Evolutionary conservation across 129 eudicot genomes (phyloP).

Genomic region (Erigeron canadensis): DNA sequence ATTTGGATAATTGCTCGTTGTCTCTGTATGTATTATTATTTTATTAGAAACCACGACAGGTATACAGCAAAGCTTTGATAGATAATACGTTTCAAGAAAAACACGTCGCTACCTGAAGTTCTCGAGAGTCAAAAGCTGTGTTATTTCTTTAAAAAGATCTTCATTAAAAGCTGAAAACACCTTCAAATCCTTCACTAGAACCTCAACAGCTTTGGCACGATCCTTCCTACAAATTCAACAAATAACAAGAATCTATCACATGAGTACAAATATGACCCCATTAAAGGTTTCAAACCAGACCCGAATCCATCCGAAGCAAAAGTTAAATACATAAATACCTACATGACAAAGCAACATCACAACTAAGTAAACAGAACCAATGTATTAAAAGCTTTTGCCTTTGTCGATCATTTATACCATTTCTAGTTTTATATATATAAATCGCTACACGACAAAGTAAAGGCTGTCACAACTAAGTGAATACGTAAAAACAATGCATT

Average conservation of each 20-base stretch:
- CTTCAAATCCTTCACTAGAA: constrained; percentile 75
- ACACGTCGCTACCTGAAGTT: constrained; percentile 50
- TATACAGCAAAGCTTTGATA: not conserved
- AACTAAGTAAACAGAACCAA: not conserved
- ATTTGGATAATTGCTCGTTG: constrained; percentile 59
- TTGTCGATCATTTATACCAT: not conserved
- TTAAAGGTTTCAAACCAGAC: not conserved
- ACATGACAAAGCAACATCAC: not conserved
- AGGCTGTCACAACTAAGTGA: not conserved
- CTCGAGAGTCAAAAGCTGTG: constrained; percentile 69
- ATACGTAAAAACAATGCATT: constrained; percentile 4
- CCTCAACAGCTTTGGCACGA: constrained; percentile 77
- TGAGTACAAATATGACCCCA: constrained; percentile 4
- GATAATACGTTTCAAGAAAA: not conserved
- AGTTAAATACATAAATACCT: not conserved
- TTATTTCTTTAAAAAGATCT: constrained; percentile 76
- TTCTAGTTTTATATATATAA: not conserved
- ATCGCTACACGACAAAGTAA: not conserved
- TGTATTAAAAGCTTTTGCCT: not conserved
- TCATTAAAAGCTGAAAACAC: constrained; percentile 77
- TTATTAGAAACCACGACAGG: constrained; percentile 17
- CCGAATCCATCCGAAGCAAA: not conserved
- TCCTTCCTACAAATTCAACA: constrained; percentile 50
- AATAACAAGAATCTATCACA: constrained; percentile 7
- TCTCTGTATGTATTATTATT: constrained; percentile 34